These are phyloP conservation scores for Mangifera indica DNA, from an alignment of 345 rosid genomes.

Conservation along the genomic window DNA sequence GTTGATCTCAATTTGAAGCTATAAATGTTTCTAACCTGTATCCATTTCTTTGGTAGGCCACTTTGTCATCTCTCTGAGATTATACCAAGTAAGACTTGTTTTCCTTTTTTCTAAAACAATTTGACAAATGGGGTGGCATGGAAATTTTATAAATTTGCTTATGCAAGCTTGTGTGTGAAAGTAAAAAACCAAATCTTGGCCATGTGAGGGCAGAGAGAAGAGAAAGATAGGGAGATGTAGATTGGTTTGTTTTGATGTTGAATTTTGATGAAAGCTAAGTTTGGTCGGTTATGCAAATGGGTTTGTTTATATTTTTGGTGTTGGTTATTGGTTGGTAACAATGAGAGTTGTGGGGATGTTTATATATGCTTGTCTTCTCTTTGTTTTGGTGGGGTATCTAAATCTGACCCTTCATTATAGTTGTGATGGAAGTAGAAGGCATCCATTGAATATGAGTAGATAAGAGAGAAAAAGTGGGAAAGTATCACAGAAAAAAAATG, in stretches of 20 bases:
- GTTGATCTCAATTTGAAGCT: conserved; percentile 58
- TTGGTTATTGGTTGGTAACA: conserved; percentile 20
- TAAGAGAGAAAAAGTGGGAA: no score
- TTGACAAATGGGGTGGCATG: background rate
- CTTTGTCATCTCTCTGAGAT: background rate
- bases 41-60: conserved; percentile 3
- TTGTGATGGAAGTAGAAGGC: background rate
- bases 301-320: background rate
- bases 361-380: background rate
- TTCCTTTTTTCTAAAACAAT: background rate
- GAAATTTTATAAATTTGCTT: conserved; percentile 9
- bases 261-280: background rate
- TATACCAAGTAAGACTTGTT: background rate
- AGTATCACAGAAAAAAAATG: no score
- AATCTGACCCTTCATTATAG: conserved; percentile 17
- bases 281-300: background rate
- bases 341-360: conserved; percentile 5
- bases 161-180: conserved; percentile 9
- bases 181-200: conserved; percentile 13
- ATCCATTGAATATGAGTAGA: background rate
- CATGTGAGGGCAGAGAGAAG: conserved; percentile 11
- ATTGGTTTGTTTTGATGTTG: conserved; percentile 4
- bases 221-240: conserved; percentile 10
- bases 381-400: conserved; percentile 6
- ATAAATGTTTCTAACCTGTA: conserved; percentile 14